Evolutionary conservation across 2,329 filamentous ascomycete genomes (phyloP).

Genomic region (Fusarium sp.): DNA sequence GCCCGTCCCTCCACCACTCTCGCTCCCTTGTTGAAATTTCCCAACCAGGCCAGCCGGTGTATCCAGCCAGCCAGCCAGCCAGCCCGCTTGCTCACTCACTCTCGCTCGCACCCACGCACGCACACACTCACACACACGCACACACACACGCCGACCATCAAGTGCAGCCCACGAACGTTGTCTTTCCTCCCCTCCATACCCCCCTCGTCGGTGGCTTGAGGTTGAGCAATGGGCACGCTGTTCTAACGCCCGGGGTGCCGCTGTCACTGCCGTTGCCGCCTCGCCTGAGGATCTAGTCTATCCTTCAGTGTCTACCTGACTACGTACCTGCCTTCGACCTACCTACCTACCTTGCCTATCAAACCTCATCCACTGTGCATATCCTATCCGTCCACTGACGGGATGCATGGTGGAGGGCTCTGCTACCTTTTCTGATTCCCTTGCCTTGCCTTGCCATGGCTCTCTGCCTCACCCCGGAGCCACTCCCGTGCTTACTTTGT

Average conservation of each 20-base stretch:
- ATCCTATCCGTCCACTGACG: slow-evolving; percentile 28
- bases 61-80: slow-evolving; percentile 19
- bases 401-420: not conserved
- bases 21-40: slow-evolving; percentile 17
- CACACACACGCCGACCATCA: slow-evolving; percentile 14
- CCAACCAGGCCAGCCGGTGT: slow-evolving; percentile 18
- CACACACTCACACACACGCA: not conserved
- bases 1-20: slow-evolving; percentile 6
- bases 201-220: slow-evolving; percentile 38
- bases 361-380: slow-evolving; percentile 1
- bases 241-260: slow-evolving; percentile 30
- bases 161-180: slow-evolving; percentile 17
- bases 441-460: slow-evolving; percentile 12
- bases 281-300: slow-evolving; percentile 29
- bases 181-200: not conserved
- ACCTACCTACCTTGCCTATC: not conserved
- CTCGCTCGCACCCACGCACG: not conserved
- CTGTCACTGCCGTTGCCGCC: slow-evolving; percentile 4
- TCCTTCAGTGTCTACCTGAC: not conserved
- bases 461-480: slow-evolving; percentile 25
- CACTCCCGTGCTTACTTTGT: slow-evolving; percentile 20
- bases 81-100: not conserved
- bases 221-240: slow-evolving; percentile 38
- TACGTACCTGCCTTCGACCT: not conserved
- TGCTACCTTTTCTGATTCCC: slow-evolving; percentile 12